Evolutionary conservation across 768 basidiomycete species (phyloP).

Genomic region (Tubosaeta sp.): DNA sequence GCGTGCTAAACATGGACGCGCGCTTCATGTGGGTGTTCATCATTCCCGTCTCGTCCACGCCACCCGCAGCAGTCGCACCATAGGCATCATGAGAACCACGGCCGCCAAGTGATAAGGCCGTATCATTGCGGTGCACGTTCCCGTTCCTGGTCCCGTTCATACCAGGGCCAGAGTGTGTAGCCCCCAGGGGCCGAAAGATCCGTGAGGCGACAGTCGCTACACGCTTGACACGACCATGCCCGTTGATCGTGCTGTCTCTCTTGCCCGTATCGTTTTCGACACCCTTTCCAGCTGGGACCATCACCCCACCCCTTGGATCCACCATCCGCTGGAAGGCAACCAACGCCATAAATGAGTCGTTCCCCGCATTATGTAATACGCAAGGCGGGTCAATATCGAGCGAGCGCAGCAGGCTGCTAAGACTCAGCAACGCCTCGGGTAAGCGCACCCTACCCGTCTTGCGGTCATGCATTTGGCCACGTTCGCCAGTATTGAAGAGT

Average conservation of each 20-base stretch:
- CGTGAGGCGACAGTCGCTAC: slow-evolving; percentile 17
- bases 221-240: slow-evolving; percentile 5
- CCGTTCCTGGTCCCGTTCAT: background rate
- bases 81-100: background rate
- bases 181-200: slow-evolving; percentile 12
- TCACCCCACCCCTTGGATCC: slow-evolving; percentile 41
- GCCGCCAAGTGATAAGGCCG: background rate
- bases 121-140: background rate
- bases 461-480: slow-evolving; percentile 59
- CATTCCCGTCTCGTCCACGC: slow-evolving; percentile 39
- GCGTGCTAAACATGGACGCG: slow-evolving; percentile 5
- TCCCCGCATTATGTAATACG: slow-evolving; percentile 69
- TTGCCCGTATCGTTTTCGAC: background rate
- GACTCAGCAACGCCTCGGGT: slow-evolving; percentile 53
- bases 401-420: slow-evolving; percentile 60
- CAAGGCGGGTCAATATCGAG: slow-evolving; percentile 40
- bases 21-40: slow-evolving; percentile 25
- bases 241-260: background rate
- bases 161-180: background rate
- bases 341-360: slow-evolving; percentile 69
- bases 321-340: slow-evolving; percentile 67
- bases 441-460: slow-evolving; percentile 50
- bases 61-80: background rate
- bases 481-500: slow-evolving; percentile 53
- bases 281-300: background rate